These are phyloP conservation scores for Ganoderma resinaceum DNA, from an alignment of 1,284 basidiomycete genomes.

Conservation along the genomic window DNA sequence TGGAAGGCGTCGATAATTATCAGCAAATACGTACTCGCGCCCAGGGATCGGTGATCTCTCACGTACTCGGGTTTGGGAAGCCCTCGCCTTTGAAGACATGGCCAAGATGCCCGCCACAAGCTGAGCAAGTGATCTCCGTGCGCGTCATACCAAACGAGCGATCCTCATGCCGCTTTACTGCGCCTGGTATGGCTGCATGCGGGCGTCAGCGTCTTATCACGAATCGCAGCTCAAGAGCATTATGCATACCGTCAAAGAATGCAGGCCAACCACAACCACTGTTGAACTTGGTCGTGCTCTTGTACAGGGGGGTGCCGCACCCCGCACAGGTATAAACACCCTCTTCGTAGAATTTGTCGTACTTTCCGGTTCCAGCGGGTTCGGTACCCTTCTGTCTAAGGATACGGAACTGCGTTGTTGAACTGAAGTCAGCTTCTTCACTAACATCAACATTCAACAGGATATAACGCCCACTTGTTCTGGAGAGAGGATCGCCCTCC, in stretches of 20 bases:
- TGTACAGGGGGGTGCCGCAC: conserved; percentile 80
- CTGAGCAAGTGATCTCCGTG: conserved; percentile 82
- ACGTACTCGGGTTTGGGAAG: conserved; percentile 72
- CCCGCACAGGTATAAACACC: conserved; percentile 82
- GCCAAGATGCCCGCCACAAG: conserved; percentile 91
- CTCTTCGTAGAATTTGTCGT: conserved; percentile 69
- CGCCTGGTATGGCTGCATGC: conserved; percentile 82
- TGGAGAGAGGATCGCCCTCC: conserved; percentile 82
- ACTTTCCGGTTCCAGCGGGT: conserved; percentile 76
- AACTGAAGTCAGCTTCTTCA: neutral
- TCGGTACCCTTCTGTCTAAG: conserved; percentile 92
- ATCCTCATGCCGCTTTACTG: conserved; percentile 80
- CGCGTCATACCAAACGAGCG: conserved; percentile 60
- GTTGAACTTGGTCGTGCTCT: conserved; percentile 90
- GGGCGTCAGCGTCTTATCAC: neutral
- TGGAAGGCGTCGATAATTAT: conserved; percentile 36
- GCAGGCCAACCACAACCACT: conserved; percentile 98
- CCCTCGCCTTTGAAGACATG: conserved; percentile 96
- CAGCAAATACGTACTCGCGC: conserved; percentile 33
- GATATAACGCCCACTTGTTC: conserved; percentile 69
- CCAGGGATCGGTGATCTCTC: neutral
- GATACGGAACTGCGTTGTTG: conserved; percentile 74
- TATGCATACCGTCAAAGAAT: conserved; percentile 91
- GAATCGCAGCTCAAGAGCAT: neutral
- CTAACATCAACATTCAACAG: neutral